These are phyloP conservation scores for Lobulomyces angularis DNA, from an alignment of 192 early-diverging fungal genomes.

Conservation along the genomic window DNA sequence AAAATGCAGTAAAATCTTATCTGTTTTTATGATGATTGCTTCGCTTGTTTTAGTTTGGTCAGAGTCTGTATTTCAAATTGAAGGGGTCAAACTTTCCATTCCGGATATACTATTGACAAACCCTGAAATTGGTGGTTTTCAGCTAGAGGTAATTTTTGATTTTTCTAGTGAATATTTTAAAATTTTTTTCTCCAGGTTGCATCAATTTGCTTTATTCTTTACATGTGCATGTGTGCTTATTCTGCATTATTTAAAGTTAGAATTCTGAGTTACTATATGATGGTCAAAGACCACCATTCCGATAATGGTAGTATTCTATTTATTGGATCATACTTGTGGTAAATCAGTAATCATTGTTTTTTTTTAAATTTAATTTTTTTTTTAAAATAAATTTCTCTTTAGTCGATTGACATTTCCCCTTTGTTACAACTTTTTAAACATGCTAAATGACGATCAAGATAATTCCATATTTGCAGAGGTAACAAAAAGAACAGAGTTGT, in stretches of 20 bases:
- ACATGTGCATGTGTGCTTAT: constrained; percentile 90
- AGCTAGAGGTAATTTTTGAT: constrained; percentile 25
- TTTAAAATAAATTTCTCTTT: not conserved
- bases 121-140: constrained; percentile 17
- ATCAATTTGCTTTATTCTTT: constrained; percentile 62
- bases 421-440: constrained; percentile 88
- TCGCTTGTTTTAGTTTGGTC: constrained; percentile 81
- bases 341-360: constrained; percentile 5
- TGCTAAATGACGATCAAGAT: constrained; percentile 32
- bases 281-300: constrained; percentile 88
- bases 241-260: constrained; percentile 80
- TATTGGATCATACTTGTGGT: constrained; percentile 86
- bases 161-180: not conserved
- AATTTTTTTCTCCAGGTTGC: constrained; percentile 34
- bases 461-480: constrained; percentile 37
- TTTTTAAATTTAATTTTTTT: not conserved
- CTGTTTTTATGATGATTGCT: constrained; percentile 44
- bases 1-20: constrained; percentile 36
- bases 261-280: constrained; percentile 74
- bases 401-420: constrained; percentile 57
- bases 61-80: constrained; percentile 76
- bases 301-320: constrained; percentile 84
- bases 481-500: not conserved
- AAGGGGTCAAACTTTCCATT: constrained; percentile 45
- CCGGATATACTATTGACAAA: constrained; percentile 45